phyloP scores from a whole-genome alignment of 208 protist genomes.

The Wallacemonas rigidus region DNA sequence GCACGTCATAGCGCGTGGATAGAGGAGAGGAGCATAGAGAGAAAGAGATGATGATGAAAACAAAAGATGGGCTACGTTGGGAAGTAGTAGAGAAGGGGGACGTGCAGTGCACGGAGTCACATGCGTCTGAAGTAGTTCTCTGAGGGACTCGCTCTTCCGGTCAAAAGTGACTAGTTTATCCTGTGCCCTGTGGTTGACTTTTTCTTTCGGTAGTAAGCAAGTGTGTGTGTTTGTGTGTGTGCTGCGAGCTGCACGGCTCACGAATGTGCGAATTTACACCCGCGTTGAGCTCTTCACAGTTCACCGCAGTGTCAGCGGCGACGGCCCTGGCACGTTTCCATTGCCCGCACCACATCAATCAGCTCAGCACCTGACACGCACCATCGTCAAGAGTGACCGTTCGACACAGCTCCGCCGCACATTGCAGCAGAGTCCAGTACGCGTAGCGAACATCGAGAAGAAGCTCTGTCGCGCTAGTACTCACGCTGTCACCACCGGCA shows the following conservation, averaged over 20 bases:
- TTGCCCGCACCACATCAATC: neutral
- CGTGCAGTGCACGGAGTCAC: neutral
- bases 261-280: no score
- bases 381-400: constrained; percentile 31
- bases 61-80: neutral
- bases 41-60: neutral
- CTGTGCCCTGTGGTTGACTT: no score
- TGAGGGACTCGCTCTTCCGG: neutral
- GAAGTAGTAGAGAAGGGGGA: neutral
- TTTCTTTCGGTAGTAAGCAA: no score
- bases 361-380: constrained; percentile 8
- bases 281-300: no score
- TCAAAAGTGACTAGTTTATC: no score
- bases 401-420: constrained; percentile 39
- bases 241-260: no score
- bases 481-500: no score
- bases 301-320: no score
- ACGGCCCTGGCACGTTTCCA: no score
- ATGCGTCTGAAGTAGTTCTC: neutral
- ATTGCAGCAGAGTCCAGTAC: constrained; percentile 28
- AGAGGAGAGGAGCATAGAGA: no score
- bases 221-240: no score
- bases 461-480: constrained; percentile 21
- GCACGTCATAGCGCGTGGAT: no score
- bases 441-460: constrained; percentile 35